Percentiles rank a stretch among this genome's conserved stretches.
These are phyloP conservation scores for Thamnidium elegans DNA, from an alignment of 192 early-diverging fungal species.

Conservation along the genomic window DNA sequence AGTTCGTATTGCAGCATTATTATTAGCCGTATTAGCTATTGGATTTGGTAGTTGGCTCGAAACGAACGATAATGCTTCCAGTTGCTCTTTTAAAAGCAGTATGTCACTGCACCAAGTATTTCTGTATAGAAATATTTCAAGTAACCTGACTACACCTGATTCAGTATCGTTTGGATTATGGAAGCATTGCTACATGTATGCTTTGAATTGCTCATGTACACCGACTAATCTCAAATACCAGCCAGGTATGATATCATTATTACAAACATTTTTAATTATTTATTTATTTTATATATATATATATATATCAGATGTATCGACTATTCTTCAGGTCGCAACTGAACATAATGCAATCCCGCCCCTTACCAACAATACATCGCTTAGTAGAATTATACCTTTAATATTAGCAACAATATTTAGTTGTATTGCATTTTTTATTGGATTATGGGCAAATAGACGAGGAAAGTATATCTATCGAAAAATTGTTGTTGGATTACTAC, in stretches of 20 bases:
- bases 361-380: background rate
- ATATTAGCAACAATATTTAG: slow-evolving; percentile 7
- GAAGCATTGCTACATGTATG: slow-evolving; percentile 10
- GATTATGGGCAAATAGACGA: background rate
- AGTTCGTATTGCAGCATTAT: background rate
- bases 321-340: slow-evolving; percentile 6
- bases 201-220: slow-evolving; percentile 12
- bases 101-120: slow-evolving; percentile 10
- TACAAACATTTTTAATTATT: background rate
- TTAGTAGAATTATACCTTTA: slow-evolving; percentile 5
- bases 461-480: background rate
- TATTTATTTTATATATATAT: background rate
- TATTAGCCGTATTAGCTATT: slow-evolving; percentile 12
- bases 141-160: slow-evolving; percentile 6
- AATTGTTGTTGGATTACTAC: background rate
- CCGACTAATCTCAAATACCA: slow-evolving; percentile 9
- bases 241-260: slow-evolving; percentile 2
- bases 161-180: slow-evolving; percentile 14
- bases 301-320: slow-evolving; percentile 9
- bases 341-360: slow-evolving; percentile 5
- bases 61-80: slow-evolving; percentile 8
- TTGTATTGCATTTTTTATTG: background rate
- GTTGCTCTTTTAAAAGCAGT: slow-evolving; percentile 14
- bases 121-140: slow-evolving; percentile 17
- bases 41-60: slow-evolving; percentile 17